Percentiles rank a stretch among this genome's conserved stretches.
Conservation (phyloP, 345 rosid species). For the Leavenworthia alabamica region DNA sequence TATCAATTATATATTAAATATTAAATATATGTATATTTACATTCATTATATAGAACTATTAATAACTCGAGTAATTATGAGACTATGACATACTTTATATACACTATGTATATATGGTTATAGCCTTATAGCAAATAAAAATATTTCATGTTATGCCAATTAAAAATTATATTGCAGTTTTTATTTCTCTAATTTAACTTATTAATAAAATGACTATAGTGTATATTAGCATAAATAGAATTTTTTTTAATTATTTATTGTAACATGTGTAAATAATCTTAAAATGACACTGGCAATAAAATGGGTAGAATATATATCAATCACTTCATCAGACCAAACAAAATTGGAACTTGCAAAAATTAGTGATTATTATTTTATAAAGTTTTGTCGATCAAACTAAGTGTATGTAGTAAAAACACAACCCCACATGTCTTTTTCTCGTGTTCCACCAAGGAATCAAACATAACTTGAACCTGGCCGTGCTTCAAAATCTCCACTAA, state of each 20-base stretch:
- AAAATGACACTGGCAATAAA: not conserved
- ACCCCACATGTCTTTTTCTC: constrained; percentile 29
- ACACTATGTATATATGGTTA: not conserved
- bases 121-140: too few relatives aligned
- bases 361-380: not conserved
- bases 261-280: not conserved
- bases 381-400: not conserved
- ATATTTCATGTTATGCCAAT: not conserved
- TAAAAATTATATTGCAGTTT: not conserved
- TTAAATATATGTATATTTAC: not conserved
- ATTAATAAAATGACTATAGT: not conserved
- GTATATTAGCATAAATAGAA: not conserved
- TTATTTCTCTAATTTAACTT: not conserved
- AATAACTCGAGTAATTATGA: not conserved
- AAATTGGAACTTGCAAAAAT: constrained; percentile 16
- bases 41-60: not conserved
- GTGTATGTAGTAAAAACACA: constrained; percentile 21
- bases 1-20: not conserved
- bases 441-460: constrained; percentile 30
- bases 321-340: constrained; percentile 19
- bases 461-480: constrained; percentile 33
- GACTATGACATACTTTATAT: not conserved
- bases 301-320: not conserved
- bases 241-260: not conserved
- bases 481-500: constrained; percentile 12